phyloP scores from a whole-genome alignment of 1,284 basidiomycete genomes.

The Coniferiporia weirii region DNA sequence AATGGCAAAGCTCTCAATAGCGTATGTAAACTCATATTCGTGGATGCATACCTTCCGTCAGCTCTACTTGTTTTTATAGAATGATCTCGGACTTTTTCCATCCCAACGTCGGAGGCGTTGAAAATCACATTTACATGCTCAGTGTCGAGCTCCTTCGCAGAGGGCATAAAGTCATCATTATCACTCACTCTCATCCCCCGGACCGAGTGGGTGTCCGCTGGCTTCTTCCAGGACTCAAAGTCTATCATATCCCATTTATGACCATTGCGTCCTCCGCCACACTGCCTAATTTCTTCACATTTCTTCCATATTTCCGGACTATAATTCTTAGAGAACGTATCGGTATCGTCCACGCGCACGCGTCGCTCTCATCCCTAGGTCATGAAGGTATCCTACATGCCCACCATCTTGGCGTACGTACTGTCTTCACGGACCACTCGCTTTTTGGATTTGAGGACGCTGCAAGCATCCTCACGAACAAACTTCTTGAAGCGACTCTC shows the following conservation, averaged over 20 bases:
- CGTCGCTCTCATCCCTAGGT: conserved; percentile 82
- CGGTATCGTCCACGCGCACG: conserved; percentile 89
- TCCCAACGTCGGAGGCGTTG: conserved; percentile 92
- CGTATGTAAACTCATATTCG: neutral
- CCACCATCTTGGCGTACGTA: conserved; percentile 76
- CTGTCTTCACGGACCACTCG: conserved; percentile 96
- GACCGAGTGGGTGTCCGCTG: conserved; percentile 86
- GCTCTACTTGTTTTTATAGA: conserved; percentile 34
- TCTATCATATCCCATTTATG: conserved; percentile 90
- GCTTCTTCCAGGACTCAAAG: conserved; percentile 82
- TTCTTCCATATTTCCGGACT: conserved; percentile 85
- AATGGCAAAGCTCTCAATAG: conserved; percentile 14
- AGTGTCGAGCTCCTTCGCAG: conserved; percentile 76
- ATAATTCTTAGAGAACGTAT: conserved; percentile 88
- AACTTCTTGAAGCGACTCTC: conserved; percentile 82
- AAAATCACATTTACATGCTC: conserved; percentile 94
- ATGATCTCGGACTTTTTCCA: conserved; percentile 99
- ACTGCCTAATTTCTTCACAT: conserved; percentile 90
- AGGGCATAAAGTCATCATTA: conserved; percentile 91
- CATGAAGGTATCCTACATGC: conserved; percentile 92
- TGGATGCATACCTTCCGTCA: too few relatives aligned
- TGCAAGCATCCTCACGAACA: conserved; percentile 95
- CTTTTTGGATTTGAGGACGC: conserved; percentile 96
- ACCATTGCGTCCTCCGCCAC: conserved; percentile 89
- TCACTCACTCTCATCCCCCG: conserved; percentile 88